phyloP scores from a whole-genome alignment of 371 early-diverging fungal species.

The Apophysomyces elegans region DNA sequence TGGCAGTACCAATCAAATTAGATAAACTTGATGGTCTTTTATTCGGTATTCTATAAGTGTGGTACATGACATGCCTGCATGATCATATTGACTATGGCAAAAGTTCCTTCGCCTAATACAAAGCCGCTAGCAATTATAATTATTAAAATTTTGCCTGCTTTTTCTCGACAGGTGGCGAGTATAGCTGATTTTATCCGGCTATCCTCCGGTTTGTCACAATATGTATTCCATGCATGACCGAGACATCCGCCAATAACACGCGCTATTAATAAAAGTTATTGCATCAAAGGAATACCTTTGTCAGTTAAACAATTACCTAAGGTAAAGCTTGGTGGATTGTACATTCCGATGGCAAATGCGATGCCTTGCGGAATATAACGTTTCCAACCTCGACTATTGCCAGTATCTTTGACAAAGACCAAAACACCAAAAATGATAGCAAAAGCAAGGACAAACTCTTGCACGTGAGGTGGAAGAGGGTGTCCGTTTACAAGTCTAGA shows the following conservation, averaged over 20 bases:
- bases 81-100: conserved; percentile 62
- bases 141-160: conserved; percentile 61
- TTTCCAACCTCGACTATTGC: conserved; percentile 29
- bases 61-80: conserved; percentile 51
- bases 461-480: conserved; percentile 67
- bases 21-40: background rate
- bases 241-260: conserved; percentile 73
- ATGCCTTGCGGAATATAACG: conserved; percentile 73
- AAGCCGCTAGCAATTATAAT: conserved; percentile 81
- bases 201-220: conserved; percentile 35
- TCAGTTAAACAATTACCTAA: background rate
- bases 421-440: conserved; percentile 61
- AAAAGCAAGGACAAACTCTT: conserved; percentile 63
- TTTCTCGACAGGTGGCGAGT: conserved; percentile 23
- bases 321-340: conserved; percentile 82
- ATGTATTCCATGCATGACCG: conserved; percentile 51
- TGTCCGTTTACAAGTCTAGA: conserved; percentile 81
- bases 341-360: conserved; percentile 86
- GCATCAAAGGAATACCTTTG: background rate
- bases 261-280: conserved; percentile 40
- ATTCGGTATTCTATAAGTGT: conserved; percentile 32
- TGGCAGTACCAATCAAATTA: no score
- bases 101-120: conserved; percentile 84
- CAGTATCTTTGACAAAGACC: conserved; percentile 53
- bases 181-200: conserved; percentile 12